Evolutionary conservation across 306 rosid species (phyloP).

Genomic region (Cicer arietinum): DNA sequence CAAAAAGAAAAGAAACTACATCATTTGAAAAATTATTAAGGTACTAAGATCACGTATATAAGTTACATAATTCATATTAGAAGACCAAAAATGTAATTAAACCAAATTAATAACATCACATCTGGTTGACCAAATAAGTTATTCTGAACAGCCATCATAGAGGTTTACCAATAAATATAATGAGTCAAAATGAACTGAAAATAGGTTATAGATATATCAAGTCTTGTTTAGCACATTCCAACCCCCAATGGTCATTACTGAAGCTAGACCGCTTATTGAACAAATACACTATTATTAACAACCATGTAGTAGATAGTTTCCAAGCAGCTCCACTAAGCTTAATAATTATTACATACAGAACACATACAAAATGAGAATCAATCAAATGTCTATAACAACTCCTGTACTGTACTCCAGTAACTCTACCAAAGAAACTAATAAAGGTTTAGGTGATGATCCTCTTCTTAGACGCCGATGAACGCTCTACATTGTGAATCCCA

Average conservation of each 20-base stretch:
- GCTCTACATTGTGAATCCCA: slow-evolving; percentile 77
- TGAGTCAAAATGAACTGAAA: background rate
- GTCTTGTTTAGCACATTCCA: background rate
- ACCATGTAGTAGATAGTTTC: background rate
- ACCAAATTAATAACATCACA: no score
- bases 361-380: slow-evolving; percentile 18
- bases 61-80: no score
- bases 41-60: no score
- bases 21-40: no score
- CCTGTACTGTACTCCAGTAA: background rate
- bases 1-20: no score
- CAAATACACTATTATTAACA: background rate
- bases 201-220: background rate
- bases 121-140: background rate
- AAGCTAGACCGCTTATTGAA: background rate
- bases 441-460: background rate
- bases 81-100: no score
- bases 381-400: slow-evolving; percentile 18
- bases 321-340: background rate
- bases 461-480: slow-evolving; percentile 59
- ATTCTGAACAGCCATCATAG: background rate
- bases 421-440: slow-evolving; percentile 11
- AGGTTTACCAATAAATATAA: background rate
- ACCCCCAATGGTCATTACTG: background rate
- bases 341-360: slow-evolving; percentile 3